Conservation (phyloP, 2,329 filamentous ascomycete genomes). For the Cladosporium sp. region DNA sequence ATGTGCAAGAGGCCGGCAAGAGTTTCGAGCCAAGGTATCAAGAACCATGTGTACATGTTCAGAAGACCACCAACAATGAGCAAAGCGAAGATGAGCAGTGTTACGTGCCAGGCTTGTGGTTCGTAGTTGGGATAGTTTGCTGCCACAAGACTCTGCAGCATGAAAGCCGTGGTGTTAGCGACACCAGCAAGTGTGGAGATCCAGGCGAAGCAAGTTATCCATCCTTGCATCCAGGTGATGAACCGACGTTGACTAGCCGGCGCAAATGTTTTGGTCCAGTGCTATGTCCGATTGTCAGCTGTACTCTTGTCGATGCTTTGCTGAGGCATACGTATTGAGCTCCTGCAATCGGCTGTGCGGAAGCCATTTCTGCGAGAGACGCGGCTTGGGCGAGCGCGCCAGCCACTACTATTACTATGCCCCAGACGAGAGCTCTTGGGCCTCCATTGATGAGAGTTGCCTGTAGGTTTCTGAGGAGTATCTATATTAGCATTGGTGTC, state of each 20-base stretch:
- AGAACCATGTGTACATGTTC: conserved; percentile 39
- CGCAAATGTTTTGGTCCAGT: conserved; percentile 30
- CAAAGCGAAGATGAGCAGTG: conserved; percentile 42
- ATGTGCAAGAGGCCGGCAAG: conserved; percentile 28
- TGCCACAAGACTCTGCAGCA: conserved; percentile 38
- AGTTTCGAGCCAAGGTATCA: conserved; percentile 35
- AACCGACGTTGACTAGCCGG: conserved; percentile 27
- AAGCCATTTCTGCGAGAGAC: conserved; percentile 30
- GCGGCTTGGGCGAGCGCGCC: conserved; percentile 29
- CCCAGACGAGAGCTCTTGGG: conserved; percentile 29
- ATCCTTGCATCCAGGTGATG: conserved; percentile 36
- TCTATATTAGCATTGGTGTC: not conserved
- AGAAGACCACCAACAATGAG: conserved; percentile 35
- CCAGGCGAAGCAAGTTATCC: conserved; percentile 47
- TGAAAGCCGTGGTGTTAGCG: conserved; percentile 38
- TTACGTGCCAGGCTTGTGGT: conserved; percentile 41
- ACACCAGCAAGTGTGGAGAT: conserved; percentile 28
- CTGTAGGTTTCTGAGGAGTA: conserved; percentile 24
- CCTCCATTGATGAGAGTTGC: conserved; percentile 29
- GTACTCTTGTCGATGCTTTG: not conserved
- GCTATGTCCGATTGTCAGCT: conserved; percentile 7
- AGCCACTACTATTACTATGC: conserved; percentile 28
- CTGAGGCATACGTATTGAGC: conserved; percentile 24
- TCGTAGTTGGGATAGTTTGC: conserved; percentile 38
- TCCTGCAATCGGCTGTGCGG: conserved; percentile 32